Evolutionary conservation across 768 basidiomycete genomes (phyloP), one percentile per base, ranked within the genome.

Genomic region (Nidularia pulvinata): DNA sequence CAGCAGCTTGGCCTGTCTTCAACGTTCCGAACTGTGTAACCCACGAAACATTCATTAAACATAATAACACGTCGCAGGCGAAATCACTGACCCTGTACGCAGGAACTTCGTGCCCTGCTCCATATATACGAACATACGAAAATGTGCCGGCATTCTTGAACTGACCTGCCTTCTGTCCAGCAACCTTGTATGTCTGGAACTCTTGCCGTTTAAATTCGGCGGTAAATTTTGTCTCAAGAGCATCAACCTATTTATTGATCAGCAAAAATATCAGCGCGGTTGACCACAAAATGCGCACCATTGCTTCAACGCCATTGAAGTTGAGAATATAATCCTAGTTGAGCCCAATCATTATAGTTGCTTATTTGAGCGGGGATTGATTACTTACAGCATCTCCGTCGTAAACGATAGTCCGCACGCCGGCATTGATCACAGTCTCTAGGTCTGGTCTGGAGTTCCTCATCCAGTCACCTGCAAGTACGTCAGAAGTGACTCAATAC

Each of bases 401-500:
- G 54, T 74, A 84, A 9, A 84, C 60, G 50, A 82, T 63, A 16
- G 80, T 82, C 48, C 63, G 47, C 54, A 64, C 81, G 10, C 84
- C 84, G 48, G 82, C 73, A 54, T 84, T 74, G 59, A 87, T 83
- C 10, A 86, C 82, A 4, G 64, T 74, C 64, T 85, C 83, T 22
- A 87, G 65, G 54, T 77, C 55, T 0, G 78, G 80, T 14, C 74
- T 63, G 1, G 72, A 73, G 53, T 71, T 77, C 45, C 72, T 66
- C 82, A 85, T 85, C 83, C 82, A 85, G 58, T 86, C 85, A 22
- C 76, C 77, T 76, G 45, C 1, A 19, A n/a, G 45, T 13, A 22
- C 33, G 22, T 49, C 13, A 32, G 14, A 2, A 7, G 9, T 4
- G 4, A 49, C 13, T 13, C 13, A 49, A 9, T 13, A 7, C 13